Conservation (phyloP, 2,329 filamentous ascomycete species). For the Cladophialophora bantiana region DNA sequence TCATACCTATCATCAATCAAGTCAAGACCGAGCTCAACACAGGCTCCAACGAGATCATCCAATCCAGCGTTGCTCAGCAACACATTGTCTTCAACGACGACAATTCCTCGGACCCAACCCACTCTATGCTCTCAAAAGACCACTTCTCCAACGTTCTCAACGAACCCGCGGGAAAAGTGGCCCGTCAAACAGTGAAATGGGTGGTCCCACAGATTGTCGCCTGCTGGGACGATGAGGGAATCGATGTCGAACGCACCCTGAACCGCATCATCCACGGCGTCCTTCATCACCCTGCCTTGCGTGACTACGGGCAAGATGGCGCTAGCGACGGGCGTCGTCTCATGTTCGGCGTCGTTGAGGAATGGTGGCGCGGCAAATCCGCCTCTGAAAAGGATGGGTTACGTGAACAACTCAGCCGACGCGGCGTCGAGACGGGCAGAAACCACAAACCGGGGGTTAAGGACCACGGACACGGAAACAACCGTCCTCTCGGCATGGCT, state of each 20-base stretch:
- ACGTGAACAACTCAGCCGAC: slow-evolving; percentile 75
- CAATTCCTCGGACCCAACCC: slow-evolving; percentile 78
- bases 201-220: slow-evolving; percentile 87
- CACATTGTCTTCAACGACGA: slow-evolving; percentile 86
- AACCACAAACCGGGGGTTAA: slow-evolving; percentile 89
- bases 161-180: slow-evolving; percentile 83
- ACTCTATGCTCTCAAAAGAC: slow-evolving; percentile 95
- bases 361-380: slow-evolving; percentile 79
- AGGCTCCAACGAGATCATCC: slow-evolving; percentile 85
- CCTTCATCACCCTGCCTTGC: slow-evolving; percentile 86
- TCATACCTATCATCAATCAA: slow-evolving; percentile 84
- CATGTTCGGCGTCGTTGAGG: slow-evolving; percentile 80
- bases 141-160: slow-evolving; percentile 93
- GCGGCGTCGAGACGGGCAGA: slow-evolving; percentile 75
- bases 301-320: slow-evolving; percentile 72
- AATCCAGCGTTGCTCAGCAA: slow-evolving; percentile 83
- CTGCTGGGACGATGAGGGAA: slow-evolving; percentile 79
- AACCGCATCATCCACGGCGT: slow-evolving; percentile 81
- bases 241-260: slow-evolving; percentile 73
- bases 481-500: slow-evolving; percentile 78
- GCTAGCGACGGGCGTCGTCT: slow-evolving; percentile 72
- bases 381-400: slow-evolving; percentile 70
- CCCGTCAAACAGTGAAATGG: slow-evolving; percentile 80
- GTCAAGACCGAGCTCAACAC: slow-evolving; percentile 86
- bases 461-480: slow-evolving; percentile 85